Evolutionary conservation across 139 green algal species (phyloP), one percentile per base, ranked within the genome.

Genomic region (Klebsormidium nitens): DNA sequence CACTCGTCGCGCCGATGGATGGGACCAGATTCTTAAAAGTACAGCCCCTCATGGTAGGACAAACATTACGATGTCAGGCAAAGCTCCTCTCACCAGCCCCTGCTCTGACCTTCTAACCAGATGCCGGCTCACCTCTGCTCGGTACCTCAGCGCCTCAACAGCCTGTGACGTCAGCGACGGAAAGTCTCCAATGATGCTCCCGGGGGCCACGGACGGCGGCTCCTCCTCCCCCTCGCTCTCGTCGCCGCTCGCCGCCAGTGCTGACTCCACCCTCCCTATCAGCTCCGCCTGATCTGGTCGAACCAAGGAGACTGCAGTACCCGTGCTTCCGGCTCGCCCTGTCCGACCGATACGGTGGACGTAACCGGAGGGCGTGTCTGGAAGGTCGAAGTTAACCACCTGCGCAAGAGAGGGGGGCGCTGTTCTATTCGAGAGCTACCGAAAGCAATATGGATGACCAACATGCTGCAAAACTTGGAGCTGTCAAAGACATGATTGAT

Each of bases 301-400:
- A 14, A 79, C 71, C 34, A 79, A 32, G 5, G 71, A 70, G 31
- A 79, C 35, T 23, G 65, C 65, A 14, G 32, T 36, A 23, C 71
- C 71, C 23, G 55, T 37, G 34, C n/a, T 31, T 17, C 91, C 92
- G 6, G 87, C 92, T 32, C 92, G 81, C 2, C 92, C 92, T 3
- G 91, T 96, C n/a, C 91, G 87, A 1, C 91, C 91, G 60, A 95
- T 88, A 0, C 91, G 74, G 73, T 97, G 91, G 34, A 95, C 85
- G 68, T 97, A 97, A 14, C 76, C 72, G 36, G 64, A 29, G 5
- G 17, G 36, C 2, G 40, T 56, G 29, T 28, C 36, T 2, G 49
- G 5, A n/a, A 67, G 44, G 6, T 59, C 42, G 2, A 49, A 57
- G 55, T 76, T 79, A 17, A 79, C 37, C 34, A 76, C 58, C 66